Evolutionary conservation across 495 filamentous ascomycete species (phyloP).

Genomic region (Aspergillus incahuasiensis): DNA sequence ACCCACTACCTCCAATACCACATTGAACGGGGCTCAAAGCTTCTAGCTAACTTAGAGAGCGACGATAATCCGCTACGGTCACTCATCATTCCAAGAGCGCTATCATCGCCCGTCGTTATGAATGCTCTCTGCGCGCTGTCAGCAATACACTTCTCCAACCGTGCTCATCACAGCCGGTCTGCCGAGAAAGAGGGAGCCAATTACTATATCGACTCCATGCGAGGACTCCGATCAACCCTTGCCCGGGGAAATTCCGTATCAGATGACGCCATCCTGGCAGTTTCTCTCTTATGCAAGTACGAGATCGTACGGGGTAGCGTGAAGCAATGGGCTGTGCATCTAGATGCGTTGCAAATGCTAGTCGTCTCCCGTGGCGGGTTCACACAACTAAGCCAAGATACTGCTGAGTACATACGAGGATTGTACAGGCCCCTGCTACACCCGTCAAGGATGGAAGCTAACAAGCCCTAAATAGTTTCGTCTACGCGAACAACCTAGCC

Average conservation of each 20-base stretch:
- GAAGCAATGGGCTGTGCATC: constrained; percentile 40
- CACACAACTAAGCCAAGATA: constrained; percentile 28
- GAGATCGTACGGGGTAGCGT: constrained; percentile 43
- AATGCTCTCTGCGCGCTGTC: constrained; percentile 42
- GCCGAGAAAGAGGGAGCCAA: constrained; percentile 31
- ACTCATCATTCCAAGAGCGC: constrained; percentile 38
- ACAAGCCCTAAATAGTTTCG: constrained; percentile 22
- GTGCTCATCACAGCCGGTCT: constrained; percentile 21
- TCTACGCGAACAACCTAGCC: constrained; percentile 40
- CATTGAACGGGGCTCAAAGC: constrained; percentile 34
- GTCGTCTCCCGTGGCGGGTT: constrained; percentile 39
- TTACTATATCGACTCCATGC: constrained; percentile 38
- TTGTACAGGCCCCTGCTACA: constrained; percentile 25
- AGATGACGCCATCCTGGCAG: constrained; percentile 37
- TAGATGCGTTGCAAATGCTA: constrained; percentile 37
- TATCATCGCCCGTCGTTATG: constrained; percentile 40
- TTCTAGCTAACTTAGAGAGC: constrained; percentile 40
- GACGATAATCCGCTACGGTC: constrained; percentile 40
- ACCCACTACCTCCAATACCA: constrained; percentile 44
- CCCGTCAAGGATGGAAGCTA: neutral
- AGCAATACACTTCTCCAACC: constrained; percentile 40
- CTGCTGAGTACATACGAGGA: constrained; percentile 36
- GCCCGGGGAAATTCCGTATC: constrained; percentile 20
- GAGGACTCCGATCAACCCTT: constrained; percentile 30
- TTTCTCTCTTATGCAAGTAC: constrained; percentile 43